Evolutionary conservation across 805 yeast species (phyloP), one percentile per base, ranked within the genome.

Genomic region (Nakazawaea pomicola): DNA sequence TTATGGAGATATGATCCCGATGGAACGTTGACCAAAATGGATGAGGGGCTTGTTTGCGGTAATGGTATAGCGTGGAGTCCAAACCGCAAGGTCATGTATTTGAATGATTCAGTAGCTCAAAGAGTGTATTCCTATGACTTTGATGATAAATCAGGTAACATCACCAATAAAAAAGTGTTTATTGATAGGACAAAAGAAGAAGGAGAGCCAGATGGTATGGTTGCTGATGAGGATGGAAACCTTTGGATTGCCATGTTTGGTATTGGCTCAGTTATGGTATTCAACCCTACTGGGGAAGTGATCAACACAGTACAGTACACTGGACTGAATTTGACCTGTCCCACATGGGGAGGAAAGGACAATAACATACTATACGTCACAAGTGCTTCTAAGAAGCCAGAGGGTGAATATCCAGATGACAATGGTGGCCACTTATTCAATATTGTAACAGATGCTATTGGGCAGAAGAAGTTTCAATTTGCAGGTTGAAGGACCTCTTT

Each of bases 1-100:
- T 51, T 61, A 19, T 61, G 64, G 64, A 48, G 64, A 36, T 58
- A 57, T 43, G 62, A 56, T 38, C 58, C 61, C 7, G 64, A 61
- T 43, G 63, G 64, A 5, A 29, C 53, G 4, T 38, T 55, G 31
- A 46, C 41, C 29, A 39, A 39, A 35, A 50, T 61, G 56, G 60
- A 49, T 27, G 48, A 46, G 10, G 64, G 61, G 3, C 45, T 60
- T 9, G 57, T 58, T 12, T 59, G 63, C 45, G 60, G 62, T 24
- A 48, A 48, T 29, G 51, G 51, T 2, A 27, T 48, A 14, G 51
- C 51, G 8, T 48, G 51, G 51, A 44, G 48, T 28, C 49, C 49
- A 7, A 49, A 48, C 27, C 44, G 46, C 33, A 41, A 16, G 4
- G 37, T 10, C 20, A 48, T 48, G 51, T 48, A 48, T 31, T 33